A percentile compares a stretch with the other conserved stretches of the same genome.
phyloP scores from a whole-genome alignment of 2,329 filamentous ascomycete genomes.

The Capronia americana region DNA sequence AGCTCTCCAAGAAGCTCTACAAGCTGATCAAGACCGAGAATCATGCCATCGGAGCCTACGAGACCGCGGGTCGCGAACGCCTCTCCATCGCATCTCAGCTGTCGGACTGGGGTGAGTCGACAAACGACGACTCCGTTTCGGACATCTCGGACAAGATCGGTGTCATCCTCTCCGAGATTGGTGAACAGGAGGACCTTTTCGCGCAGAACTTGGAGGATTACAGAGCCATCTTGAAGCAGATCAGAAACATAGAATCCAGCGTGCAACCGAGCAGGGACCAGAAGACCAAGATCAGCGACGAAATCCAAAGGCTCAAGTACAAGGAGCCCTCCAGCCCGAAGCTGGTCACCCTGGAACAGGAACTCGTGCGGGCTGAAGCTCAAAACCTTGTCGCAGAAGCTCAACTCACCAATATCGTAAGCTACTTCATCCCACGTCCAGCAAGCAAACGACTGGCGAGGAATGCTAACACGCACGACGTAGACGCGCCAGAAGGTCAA shows the following conservation, averaged over 20 bases:
- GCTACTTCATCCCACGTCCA: slow-evolving; percentile 40
- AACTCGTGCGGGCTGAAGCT: slow-evolving; percentile 92
- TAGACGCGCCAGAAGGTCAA: slow-evolving; percentile 95
- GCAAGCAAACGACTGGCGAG: not conserved
- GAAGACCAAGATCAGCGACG: slow-evolving; percentile 86
- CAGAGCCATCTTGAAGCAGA: slow-evolving; percentile 81
- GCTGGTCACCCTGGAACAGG: slow-evolving; percentile 87
- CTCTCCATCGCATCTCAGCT: slow-evolving; percentile 85
- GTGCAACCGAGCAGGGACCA: slow-evolving; percentile 91
- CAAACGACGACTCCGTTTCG: slow-evolving; percentile 81
- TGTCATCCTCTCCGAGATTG: slow-evolving; percentile 88
- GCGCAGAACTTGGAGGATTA: slow-evolving; percentile 87
- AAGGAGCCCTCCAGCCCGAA: slow-evolving; percentile 87
- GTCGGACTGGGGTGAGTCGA: slow-evolving; percentile 95
- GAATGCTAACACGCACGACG: slow-evolving; percentile 19
- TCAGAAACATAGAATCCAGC: slow-evolving; percentile 92
- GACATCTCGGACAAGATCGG: slow-evolving; percentile 96
- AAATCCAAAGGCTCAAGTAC: slow-evolving; percentile 88
- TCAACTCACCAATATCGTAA: slow-evolving; percentile 89
- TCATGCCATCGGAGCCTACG: slow-evolving; percentile 81
- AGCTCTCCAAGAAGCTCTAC: slow-evolving; percentile 86
- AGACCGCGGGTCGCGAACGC: slow-evolving; percentile 83
- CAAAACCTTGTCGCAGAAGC: slow-evolving; percentile 96
- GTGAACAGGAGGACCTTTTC: slow-evolving; percentile 89
- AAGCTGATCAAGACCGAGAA: slow-evolving; percentile 95